These are phyloP conservation scores for Pontederia paniculata DNA, from an alignment of 176 grass and related monocot species.

Conservation along the genomic window DNA sequence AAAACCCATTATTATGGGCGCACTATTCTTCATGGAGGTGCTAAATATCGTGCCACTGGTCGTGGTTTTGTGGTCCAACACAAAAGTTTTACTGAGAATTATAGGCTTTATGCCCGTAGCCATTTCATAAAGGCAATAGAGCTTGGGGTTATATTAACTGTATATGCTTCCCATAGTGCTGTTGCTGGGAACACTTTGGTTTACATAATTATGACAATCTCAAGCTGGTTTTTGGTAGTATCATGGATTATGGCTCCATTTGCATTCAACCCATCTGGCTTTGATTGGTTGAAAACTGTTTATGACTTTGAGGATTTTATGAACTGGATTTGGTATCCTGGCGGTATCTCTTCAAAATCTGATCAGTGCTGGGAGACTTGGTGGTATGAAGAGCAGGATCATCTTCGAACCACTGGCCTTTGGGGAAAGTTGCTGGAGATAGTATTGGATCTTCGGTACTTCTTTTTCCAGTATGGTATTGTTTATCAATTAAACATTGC, in stretches of 20 bases:
- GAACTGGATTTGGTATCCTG: conserved; percentile 77
- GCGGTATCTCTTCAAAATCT: conserved; percentile 59
- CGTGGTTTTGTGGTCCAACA: conserved; percentile 95
- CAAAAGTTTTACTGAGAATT: conserved; percentile 90
- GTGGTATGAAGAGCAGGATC: conserved; percentile 87
- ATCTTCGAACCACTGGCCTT: conserved; percentile 78
- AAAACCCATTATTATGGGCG: conserved; percentile 93
- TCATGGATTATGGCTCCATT: conserved; percentile 93
- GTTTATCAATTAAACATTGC: conserved; percentile 82
- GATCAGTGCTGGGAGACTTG: conserved; percentile 89
- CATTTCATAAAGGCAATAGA: conserved; percentile 96
- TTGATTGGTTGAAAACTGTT: conserved; percentile 95
- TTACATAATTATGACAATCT: conserved; percentile 72
- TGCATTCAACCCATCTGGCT: conserved; percentile 82
- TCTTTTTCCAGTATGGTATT: conserved; percentile 94
- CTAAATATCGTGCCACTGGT: conserved; percentile 88
- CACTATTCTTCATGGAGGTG: conserved; percentile 89
- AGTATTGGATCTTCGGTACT: conserved; percentile 72
- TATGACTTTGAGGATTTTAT: conserved; percentile 95
- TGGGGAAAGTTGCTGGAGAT: conserved; percentile 83
- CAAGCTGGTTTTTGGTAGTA: conserved; percentile 85
- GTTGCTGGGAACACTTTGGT: conserved; percentile 55
- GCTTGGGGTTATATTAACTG: conserved; percentile 62
- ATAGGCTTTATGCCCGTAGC: conserved; percentile 76
- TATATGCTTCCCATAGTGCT: conserved; percentile 70